phyloP scores from a whole-genome alignment of 306 rosid genomes.

The Castanea mollissima region DNA sequence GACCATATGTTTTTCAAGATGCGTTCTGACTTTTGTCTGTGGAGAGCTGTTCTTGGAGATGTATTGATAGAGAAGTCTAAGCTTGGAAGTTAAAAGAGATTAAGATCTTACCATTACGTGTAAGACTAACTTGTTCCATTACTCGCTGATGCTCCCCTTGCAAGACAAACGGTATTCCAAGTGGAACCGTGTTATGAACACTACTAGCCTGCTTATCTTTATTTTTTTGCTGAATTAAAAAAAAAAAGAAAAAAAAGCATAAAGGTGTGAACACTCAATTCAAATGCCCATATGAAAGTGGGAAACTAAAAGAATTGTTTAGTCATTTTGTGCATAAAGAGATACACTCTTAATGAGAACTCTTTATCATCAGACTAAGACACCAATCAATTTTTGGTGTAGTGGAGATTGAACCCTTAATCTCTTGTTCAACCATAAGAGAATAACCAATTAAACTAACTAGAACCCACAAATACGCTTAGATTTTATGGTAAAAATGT shows the following conservation, averaged over 20 bases:
- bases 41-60: slow-evolving; percentile 10
- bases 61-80: neutral
- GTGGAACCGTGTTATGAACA: no score
- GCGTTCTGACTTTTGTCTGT: neutral
- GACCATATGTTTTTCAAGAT: neutral
- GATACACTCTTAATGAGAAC: fast-evolving
- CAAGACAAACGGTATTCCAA: no score
- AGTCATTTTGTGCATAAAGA: neutral
- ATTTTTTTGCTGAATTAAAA: no score
- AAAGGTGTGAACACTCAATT: neutral
- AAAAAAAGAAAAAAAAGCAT: neutral
- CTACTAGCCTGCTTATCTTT: no score
- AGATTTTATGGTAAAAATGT: neutral
- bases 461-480: fast-evolving
- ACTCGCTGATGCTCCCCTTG: no score
- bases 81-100: neutral
- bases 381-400: fast-evolving
- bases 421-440: no score
- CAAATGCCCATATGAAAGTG: neutral
- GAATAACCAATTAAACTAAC: fast-evolving
- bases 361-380: no score
- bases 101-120: no score
- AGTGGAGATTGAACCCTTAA: fast-evolving
- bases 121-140: no score
- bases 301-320: neutral